Percentiles rank a stretch among this genome's conserved stretches.
Evolutionary conservation across 192 early-diverging fungal genomes (phyloP).

Genomic region (Backusella liffmaniae): DNA sequence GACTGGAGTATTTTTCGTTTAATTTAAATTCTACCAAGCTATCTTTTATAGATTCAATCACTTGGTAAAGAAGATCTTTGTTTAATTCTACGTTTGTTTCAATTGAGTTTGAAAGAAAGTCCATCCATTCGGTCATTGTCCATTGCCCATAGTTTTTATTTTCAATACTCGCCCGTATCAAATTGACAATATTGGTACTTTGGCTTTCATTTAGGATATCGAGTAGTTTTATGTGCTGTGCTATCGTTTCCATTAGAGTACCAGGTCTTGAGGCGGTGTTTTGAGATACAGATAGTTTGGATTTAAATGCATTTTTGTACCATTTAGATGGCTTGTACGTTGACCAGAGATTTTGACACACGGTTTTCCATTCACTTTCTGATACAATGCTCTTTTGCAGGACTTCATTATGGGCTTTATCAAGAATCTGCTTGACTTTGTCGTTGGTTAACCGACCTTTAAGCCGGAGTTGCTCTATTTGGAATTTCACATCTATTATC

Average conservation of each 20-base stretch:
- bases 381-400: conserved; percentile 1
- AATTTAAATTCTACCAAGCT: neutral
- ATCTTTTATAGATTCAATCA: conserved; percentile 1
- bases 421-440: conserved; percentile 1
- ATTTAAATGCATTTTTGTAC: neutral
- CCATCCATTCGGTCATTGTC: neutral
- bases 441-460: conserved; percentile 11
- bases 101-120: neutral
- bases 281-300: neutral
- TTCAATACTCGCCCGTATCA: neutral
- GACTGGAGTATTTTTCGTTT: neutral
- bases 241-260: neutral
- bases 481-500: neutral
- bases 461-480: conserved; percentile 2
- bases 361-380: conserved; percentile 8
- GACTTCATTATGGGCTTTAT: neutral
- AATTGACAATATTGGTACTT: neutral
- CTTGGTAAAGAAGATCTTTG: neutral
- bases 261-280: neutral
- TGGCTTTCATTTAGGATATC: neutral
- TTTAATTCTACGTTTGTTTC: neutral
- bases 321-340: neutral
- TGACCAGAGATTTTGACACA: neutral
- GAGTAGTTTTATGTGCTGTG: neutral
- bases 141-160: conserved; percentile 1